Conservation (phyloP, 768 basidiomycete genomes). For the Trametopsis cervina region DNA sequence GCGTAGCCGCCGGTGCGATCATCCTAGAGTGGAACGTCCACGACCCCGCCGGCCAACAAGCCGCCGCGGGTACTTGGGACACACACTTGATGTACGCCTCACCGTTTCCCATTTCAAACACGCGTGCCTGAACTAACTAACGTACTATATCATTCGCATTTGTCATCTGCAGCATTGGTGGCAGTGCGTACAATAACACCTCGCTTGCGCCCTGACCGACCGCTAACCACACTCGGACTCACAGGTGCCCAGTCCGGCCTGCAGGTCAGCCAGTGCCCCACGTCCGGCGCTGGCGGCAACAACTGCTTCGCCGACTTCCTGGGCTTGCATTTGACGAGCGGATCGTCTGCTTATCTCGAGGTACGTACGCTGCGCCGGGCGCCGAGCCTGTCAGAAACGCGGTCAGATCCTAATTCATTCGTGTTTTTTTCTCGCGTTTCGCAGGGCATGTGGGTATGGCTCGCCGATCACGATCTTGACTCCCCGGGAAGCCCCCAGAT, state of each 20-base stretch:
- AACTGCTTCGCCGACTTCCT: conserved; percentile 64
- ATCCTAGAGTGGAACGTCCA: conserved; percentile 54
- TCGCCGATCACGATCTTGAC: conserved; percentile 78
- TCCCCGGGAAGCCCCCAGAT: conserved; percentile 41
- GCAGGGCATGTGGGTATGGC: conserved; percentile 60
- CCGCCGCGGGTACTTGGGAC: conserved; percentile 46
- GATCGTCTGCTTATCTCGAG: conserved; percentile 45
- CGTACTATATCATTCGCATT: too few relatives aligned
- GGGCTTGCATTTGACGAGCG: conserved; percentile 46
- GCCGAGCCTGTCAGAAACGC: neutral
- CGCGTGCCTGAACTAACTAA: neutral
- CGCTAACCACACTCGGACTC: too few relatives aligned
- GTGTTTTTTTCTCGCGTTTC: neutral
- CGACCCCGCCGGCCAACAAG: conserved; percentile 40
- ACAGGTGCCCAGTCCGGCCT: conserved; percentile 23
- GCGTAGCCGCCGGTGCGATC: conserved; percentile 46
- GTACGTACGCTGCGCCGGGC: conserved; percentile 24
- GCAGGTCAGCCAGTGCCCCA: conserved; percentile 30
- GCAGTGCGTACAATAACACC: conserved; percentile 16
- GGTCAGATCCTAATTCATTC: conserved; percentile 9
- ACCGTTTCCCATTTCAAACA: neutral
- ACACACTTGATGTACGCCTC: conserved; percentile 29
- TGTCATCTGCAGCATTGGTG: conserved; percentile 22
- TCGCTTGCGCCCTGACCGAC: neutral
- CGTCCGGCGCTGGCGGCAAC: conserved; percentile 24